Base-by-base conservation (phyloP, 1,284 basidiomycete species). In the Meripilus lineatus region DNA sequence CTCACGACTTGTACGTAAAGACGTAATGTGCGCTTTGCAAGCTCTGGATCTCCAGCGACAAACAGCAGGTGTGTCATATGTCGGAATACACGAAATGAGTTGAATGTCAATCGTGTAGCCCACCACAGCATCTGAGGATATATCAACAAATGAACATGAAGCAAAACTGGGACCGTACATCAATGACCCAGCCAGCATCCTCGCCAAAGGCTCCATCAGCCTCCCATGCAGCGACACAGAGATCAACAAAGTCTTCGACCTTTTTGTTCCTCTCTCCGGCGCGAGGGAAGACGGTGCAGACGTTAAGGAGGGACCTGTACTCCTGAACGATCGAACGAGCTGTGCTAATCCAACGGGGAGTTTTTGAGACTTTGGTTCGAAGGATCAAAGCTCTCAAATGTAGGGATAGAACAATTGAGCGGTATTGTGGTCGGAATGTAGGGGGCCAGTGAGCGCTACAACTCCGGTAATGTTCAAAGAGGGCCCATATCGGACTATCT, bases 101-200 rank as follows among this genome's bases (percentile, higher is more conserved):
- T 93, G 71, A 96, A 95, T 0, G 93, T 96, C 18, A 92, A 74
- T 15, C 84, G 81, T 7, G 89, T 93, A 1, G 90, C 84, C 89
- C 91, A 93, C 86, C 91, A 93, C 1, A 96, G 71, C 13, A 90
- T 73, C 80, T 92, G 53, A 5, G 51, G 41, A 38, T 54, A 42
- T 44, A 41, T 45, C 26, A 28, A 6, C 22, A 34, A 23, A 20
- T 14, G 17, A 13, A 5, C 30, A 48, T 25, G n/a, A n/a, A n/a
- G n/a, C n/a, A n/a, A n/a, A n/a, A 36, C 21, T 56, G 50, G 3
- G 33, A 17, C 75, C 80, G 56, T 52, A 85, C 84, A 58, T 89
- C 85, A 46, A 87, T 71, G 15, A 85, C 76, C 88, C 86, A 89
- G 22, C 73, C 74, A 0, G 77, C 75, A 50, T 76, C 73, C 32